Percentiles rank a stretch among this genome's conserved stretches.
These are phyloP conservation scores for Amylostereum chailletii DNA, from an alignment of 1,284 basidiomycete genomes.

Conservation along the genomic window DNA sequence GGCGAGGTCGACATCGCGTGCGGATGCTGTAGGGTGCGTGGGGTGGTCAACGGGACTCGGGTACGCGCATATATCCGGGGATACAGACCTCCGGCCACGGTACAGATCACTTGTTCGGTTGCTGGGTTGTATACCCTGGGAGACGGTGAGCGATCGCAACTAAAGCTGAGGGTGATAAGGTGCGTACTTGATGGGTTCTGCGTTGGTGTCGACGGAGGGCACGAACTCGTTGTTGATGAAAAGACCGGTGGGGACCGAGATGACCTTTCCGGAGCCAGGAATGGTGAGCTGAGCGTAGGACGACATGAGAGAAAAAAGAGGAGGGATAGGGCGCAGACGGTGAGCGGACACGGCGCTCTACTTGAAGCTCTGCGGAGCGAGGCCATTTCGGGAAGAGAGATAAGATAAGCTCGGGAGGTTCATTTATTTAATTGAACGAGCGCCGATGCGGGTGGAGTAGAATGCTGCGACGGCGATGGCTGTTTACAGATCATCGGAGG, in stretches of 20 bases:
- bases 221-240: slow-evolving; percentile 92
- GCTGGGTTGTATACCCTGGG: slow-evolving; percentile 62
- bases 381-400: too few species aligned
- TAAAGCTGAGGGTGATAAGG: slow-evolving; percentile 6
- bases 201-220: slow-evolving; percentile 45
- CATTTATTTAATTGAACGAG: too few species aligned
- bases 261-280: slow-evolving; percentile 33
- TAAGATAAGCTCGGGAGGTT: too few species aligned
- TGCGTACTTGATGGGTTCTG: slow-evolving; percentile 50
- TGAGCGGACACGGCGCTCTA: too few species aligned
- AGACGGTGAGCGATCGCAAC: slow-evolving; percentile 4
- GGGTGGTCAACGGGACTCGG: background rate
- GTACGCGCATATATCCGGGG: background rate
- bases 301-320: slow-evolving; percentile 6
- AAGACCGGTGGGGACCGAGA: slow-evolving; percentile 71
- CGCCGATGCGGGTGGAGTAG: too few species aligned
- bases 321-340: too few species aligned
- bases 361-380: too few species aligned
- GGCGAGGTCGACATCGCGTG: slow-evolving; percentile 75
- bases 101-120: slow-evolving; percentile 64
- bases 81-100: slow-evolving; percentile 54
- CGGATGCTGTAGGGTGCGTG: slow-evolving; percentile 38
- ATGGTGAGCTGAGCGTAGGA: slow-evolving; percentile 18
- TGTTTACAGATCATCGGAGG: too few species aligned
- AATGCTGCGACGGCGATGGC: too few species aligned